Conservation (phyloP, 2,329 filamentous ascomycete species). For the Magnaporthiopsis incrustans region DNA sequence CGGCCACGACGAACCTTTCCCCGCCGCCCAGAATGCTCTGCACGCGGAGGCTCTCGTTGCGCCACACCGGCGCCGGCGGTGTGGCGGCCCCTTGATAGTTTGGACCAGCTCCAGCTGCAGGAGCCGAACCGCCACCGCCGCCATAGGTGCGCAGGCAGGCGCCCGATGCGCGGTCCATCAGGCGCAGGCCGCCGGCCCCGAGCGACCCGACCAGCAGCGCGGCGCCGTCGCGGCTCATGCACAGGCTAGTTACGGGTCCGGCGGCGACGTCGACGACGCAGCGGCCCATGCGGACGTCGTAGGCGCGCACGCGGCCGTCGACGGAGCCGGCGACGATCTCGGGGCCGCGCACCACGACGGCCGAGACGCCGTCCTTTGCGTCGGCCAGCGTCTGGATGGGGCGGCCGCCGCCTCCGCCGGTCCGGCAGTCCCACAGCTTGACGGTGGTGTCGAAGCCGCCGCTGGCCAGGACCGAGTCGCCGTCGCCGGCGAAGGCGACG, state of each 20-base stretch:
- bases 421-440: constrained; percentile 64
- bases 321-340: constrained; percentile 71
- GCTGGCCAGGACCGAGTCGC: constrained; percentile 63
- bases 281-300: constrained; percentile 73
- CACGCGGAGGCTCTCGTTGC: constrained; percentile 65
- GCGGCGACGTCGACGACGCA: constrained; percentile 64
- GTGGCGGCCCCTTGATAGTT: not conserved
- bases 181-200: constrained; percentile 60
- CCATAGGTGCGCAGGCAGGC: constrained; percentile 65
- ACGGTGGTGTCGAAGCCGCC: constrained; percentile 70
- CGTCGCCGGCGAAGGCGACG: constrained; percentile 70
- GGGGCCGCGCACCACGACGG: constrained; percentile 36
- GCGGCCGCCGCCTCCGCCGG: constrained; percentile 36
- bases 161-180: constrained; percentile 75
- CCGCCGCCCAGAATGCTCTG: constrained; percentile 66
- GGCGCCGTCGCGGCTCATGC: constrained; percentile 62
- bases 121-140: constrained; percentile 24
- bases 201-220: constrained; percentile 67
- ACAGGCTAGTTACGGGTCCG: constrained; percentile 66
- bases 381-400: constrained; percentile 68
- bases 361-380: constrained; percentile 60
- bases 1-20: constrained; percentile 72
- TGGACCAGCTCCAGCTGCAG: too few species aligned
- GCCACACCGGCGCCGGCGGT: constrained; percentile 23
- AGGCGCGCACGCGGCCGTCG: constrained; percentile 72